Evolutionary conservation across 345 rosid species (phyloP).

Genomic region (Populus simonii): DNA sequence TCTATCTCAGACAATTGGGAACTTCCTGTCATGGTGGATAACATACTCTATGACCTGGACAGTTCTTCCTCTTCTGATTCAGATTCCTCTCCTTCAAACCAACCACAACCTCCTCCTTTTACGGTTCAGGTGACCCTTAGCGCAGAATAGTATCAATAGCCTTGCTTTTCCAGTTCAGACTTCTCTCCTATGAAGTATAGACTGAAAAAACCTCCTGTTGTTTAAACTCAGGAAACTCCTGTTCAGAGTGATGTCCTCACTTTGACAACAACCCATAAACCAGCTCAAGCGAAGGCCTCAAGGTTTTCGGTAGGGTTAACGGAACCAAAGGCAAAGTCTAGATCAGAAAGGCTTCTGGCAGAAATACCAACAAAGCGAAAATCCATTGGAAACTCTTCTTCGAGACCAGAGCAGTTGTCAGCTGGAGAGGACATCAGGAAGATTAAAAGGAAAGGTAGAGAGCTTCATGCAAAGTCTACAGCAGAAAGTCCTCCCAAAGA

Average conservation of each 20-base stretch:
- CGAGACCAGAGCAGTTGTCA: too few relatives aligned
- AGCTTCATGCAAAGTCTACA: slow-evolving; percentile 19
- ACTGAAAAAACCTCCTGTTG: neutral
- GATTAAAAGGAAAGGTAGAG: too few relatives aligned
- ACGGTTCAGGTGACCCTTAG: slow-evolving; percentile 12
- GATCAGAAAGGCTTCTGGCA: too few relatives aligned
- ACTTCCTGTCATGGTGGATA: slow-evolving; percentile 59
- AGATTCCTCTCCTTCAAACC: slow-evolving; percentile 44
- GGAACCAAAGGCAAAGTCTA: neutral
- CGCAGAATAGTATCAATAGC: neutral
- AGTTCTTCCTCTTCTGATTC: slow-evolving; percentile 87
- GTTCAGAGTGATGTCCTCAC: slow-evolving; percentile 16
- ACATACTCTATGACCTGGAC: slow-evolving; percentile 80
- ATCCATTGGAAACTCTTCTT: too few relatives aligned
- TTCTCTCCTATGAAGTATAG: neutral
- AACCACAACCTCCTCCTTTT: slow-evolving; percentile 8
- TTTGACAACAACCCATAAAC: slow-evolving; percentile 17
- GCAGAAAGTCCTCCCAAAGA: slow-evolving; percentile 50
- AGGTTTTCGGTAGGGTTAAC: slow-evolving; percentile 23
- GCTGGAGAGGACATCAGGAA: too few relatives aligned
- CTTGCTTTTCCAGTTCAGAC: slow-evolving; percentile 1
- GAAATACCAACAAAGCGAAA: too few relatives aligned
- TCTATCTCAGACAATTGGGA: slow-evolving; percentile 35
- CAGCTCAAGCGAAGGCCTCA: slow-evolving; percentile 27
- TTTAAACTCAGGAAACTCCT: slow-evolving; percentile 18